Evolutionary conservation across 805 yeast genomes (phyloP).

Genomic region (Metschnikowia continentalis): DNA sequence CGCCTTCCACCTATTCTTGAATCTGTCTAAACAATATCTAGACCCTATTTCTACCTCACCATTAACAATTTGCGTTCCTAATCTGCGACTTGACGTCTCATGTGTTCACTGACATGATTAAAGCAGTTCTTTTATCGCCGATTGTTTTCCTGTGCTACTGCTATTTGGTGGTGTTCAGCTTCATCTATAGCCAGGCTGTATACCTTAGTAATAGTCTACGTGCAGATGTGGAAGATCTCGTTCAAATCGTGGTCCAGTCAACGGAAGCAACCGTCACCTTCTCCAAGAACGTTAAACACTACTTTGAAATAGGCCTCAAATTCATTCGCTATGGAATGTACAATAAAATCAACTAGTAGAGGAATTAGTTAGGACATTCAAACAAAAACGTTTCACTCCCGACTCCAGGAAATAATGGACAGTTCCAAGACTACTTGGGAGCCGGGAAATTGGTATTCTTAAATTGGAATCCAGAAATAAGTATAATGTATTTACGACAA

Average conservation of each 20-base stretch:
- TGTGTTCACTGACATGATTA: background rate
- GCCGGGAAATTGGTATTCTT: no score
- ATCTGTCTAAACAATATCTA: no score
- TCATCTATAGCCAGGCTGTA: slow-evolving; percentile 2
- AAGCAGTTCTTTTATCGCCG: background rate
- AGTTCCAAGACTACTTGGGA: no score
- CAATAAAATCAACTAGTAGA: slow-evolving; percentile 21
- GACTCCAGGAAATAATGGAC: no score
- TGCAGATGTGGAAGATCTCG: slow-evolving; percentile 12
- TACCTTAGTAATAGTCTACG: slow-evolving; percentile 12
- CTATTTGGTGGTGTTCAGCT: slow-evolving; percentile 4
- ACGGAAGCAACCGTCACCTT: slow-evolving; percentile 18
- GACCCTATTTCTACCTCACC: background rate
- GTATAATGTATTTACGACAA: no score
- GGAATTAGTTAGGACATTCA: background rate
- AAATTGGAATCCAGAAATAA: no score
- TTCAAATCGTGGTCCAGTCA: slow-evolving; percentile 12
- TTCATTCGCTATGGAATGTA: slow-evolving; percentile 22
- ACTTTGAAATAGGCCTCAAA: slow-evolving; percentile 15
- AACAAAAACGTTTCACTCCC: no score
- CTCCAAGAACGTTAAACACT: slow-evolving; percentile 17
- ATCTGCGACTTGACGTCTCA: background rate
- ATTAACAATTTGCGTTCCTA: no score
- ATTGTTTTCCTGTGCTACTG: slow-evolving; percentile 5
- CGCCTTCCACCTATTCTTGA: no score